Evolutionary conservation across 1,139 yeast species (phyloP).

Genomic region (Nakaseomyces nivariensis): DNA sequence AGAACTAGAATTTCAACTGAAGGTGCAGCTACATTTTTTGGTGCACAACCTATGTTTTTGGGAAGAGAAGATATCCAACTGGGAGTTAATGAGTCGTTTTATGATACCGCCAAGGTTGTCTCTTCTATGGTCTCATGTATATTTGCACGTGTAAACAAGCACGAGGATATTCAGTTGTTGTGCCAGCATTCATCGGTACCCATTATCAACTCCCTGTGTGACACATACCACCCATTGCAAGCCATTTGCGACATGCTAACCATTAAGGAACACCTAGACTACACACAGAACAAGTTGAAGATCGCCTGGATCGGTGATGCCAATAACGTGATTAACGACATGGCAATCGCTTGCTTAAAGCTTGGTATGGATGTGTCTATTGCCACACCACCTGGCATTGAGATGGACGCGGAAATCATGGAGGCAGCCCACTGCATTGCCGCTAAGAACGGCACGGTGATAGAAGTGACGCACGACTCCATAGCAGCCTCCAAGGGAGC

Average conservation of each 20-base stretch:
- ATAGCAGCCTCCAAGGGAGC: constrained; percentile 60
- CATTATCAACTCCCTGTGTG: constrained; percentile 87
- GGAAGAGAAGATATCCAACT: constrained; percentile 95
- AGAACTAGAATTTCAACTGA: constrained; percentile 91
- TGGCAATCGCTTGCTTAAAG: constrained; percentile 83
- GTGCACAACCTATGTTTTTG: constrained; percentile 92
- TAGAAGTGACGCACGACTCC: constrained; percentile 68
- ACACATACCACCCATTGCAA: constrained; percentile 86
- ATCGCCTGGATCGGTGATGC: constrained; percentile 96
- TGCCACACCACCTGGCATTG: constrained; percentile 71
- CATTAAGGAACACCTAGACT: constrained; percentile 65
- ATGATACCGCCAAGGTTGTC: constrained; percentile 80
- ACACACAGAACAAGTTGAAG: constrained; percentile 41
- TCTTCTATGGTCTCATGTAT: constrained; percentile 93
- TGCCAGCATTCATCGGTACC: constrained; percentile 76
- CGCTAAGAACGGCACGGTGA: constrained; percentile 41
- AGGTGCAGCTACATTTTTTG: constrained; percentile 88
- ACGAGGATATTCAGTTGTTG: constrained; percentile 69
- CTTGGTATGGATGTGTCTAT: constrained; percentile 75
- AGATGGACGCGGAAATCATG: constrained; percentile 50
- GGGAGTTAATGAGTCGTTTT: constrained; percentile 84
- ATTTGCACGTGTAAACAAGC: constrained; percentile 89
- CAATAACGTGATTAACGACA: constrained; percentile 87
- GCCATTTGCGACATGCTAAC: constrained; percentile 88
- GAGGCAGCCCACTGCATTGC: constrained; percentile 47